Evolutionary conservation across 169 alveolate genomes (phyloP), one percentile per base, ranked within the genome.

Genomic region (Plasmodium vivax): DNA sequence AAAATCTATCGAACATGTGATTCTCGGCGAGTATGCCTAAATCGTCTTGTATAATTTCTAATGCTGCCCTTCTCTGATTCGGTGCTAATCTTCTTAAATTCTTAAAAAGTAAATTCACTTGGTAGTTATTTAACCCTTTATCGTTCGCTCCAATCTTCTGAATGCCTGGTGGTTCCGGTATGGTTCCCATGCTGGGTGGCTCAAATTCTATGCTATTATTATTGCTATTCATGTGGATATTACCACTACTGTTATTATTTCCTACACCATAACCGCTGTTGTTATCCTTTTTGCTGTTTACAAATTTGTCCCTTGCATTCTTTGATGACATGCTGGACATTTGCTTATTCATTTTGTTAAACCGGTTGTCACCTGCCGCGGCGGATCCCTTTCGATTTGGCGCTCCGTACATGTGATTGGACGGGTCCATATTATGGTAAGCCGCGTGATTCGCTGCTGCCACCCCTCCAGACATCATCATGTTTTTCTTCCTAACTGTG

Each of bases 41-140:
- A 83, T 97, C 98, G 71, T 97, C 98, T 83, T 97, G 98, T 30
- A 97, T 93, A 27, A 97, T 97, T 83, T 97, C 98, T 87, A 97
- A 73, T 16, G 98, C 98, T 23, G 98, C 98, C 84, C 94, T 95
- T 82, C 98, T 94, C 80, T 97, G 98, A 83, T 97, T 93, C 30
- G 98, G 98, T 47, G 98, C 98, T 47, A 97, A 95, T 82, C 97
- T 77, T 62, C 95, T 51, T 82, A 97, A 71, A 92, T 97, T 97
- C 83, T 93, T 87, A 58, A 95, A 94, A 72, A 97, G 96, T 43
- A 96, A 84, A 30, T 96, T 94, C 56, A 95, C 91, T 93, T 97
- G 98, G 16, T 96, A 80, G 74, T 85, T 92, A 82, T 96, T 97
- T 82, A 97, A 93, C 41, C 97, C 96, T 84, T 95, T 97, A 38